phyloP scores from a whole-genome alignment of 805 yeast genomes.

The Teunomyces panamensis region DNA sequence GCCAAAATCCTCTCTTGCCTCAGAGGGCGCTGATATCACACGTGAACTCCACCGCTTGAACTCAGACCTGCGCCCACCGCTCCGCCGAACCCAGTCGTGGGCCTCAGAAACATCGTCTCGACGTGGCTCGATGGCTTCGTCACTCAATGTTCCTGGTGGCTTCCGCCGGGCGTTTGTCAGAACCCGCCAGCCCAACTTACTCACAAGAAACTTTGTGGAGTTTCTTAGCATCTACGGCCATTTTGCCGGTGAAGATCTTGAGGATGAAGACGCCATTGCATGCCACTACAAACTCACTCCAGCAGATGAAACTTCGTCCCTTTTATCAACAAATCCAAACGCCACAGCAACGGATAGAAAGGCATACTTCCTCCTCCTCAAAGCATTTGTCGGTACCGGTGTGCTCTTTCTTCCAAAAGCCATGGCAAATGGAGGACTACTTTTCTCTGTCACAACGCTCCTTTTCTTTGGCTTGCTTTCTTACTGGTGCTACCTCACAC shows the following conservation, averaged over 20 bases:
- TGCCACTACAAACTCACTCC: conserved; percentile 39
- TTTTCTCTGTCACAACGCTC: conserved; percentile 53
- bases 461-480: conserved; percentile 65
- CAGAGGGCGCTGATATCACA: conserved; percentile 52
- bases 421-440: conserved; percentile 68
- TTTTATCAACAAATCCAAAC: conserved; percentile 14
- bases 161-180: conserved; percentile 67
- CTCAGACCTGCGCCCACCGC: conserved; percentile 4
- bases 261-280: conserved; percentile 59
- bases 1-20: conserved; percentile 32
- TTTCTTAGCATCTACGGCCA: conserved; percentile 79
- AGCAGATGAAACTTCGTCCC: conserved; percentile 39
- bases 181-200: conserved; percentile 40
- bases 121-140: conserved; percentile 64
- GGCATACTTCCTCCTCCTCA: conserved; percentile 67
- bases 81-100: conserved; percentile 16
- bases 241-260: conserved; percentile 81
- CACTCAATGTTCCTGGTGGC: conserved; percentile 77
- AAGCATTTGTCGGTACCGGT: conserved; percentile 78
- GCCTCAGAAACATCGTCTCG: conserved; percentile 29
- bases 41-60: conserved; percentile 41
- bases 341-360: conserved; percentile 74
- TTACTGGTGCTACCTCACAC: conserved; percentile 72
- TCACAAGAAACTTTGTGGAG: conserved; percentile 73
- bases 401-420: conserved; percentile 69